phyloP scores from a whole-genome alignment of 2,329 filamentous ascomycete genomes.

The Karstenula rhodostoma region DNA sequence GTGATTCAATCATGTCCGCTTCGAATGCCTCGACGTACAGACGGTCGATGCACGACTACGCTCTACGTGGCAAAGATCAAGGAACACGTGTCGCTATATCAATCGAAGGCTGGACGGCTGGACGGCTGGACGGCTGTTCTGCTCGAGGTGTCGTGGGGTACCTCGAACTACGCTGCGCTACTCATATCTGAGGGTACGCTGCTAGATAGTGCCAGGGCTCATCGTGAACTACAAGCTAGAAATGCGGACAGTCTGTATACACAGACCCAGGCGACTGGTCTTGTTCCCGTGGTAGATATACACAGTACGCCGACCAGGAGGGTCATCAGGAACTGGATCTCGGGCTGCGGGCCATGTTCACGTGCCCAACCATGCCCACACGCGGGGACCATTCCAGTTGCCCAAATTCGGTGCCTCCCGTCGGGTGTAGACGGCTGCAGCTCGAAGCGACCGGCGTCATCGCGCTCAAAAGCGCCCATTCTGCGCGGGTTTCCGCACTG shows the following conservation, averaged over 20 bases:
- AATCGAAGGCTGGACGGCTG: neutral
- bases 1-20: too few relatives aligned
- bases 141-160: neutral
- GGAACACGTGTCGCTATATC: neutral
- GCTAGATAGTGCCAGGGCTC: neutral
- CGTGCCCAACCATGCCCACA: neutral
- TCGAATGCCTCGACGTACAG: too few relatives aligned
- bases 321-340: neutral
- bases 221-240: neutral
- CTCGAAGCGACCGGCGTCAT: neutral
- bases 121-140: neutral
- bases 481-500: neutral
- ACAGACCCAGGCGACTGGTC: neutral
- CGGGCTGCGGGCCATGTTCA: neutral
- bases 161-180: neutral
- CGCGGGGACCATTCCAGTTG: conserved; percentile 1
- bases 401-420: neutral
- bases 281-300: neutral
- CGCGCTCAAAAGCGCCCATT: neutral
- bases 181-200: neutral
- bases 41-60: neutral
- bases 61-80: neutral
- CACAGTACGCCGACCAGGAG: neutral
- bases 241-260: neutral
- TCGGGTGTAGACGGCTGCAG: neutral